Percentiles rank a stretch among this genome's conserved stretches.
phyloP scores from a whole-genome alignment of 139 green algal genomes.

The Astrephomene gubernaculifera region DNA sequence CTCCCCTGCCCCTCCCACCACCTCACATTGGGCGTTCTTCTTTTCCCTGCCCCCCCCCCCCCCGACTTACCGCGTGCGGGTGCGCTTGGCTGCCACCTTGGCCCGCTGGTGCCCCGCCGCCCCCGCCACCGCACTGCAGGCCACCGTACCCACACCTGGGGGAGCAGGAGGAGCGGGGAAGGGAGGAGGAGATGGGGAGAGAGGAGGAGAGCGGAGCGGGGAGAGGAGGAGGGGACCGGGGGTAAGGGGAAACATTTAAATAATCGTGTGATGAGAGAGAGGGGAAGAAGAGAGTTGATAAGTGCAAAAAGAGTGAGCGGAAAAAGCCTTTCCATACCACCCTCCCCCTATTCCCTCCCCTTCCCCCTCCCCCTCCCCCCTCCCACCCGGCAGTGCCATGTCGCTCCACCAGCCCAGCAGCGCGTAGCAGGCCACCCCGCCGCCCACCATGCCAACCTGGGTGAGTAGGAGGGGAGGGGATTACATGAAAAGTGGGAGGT shows the following conservation, averaged over 20 bases:
- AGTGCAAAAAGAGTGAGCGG: not conserved
- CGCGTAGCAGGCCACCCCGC: constrained; percentile 32
- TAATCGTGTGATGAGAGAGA: not conserved
- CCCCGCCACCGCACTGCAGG: constrained; percentile 21
- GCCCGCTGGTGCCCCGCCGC: constrained; percentile 21
- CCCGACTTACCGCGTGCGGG: not conserved
- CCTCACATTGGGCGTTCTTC: not conserved
- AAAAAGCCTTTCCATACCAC: not conserved
- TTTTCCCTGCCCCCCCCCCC: not conserved
- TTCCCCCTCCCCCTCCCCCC: not conserved
- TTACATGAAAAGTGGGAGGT: not conserved
- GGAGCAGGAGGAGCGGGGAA: not conserved
- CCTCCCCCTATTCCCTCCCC: not conserved
- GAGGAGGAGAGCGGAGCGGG: not conserved
- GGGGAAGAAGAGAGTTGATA: not conserved
- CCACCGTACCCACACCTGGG: constrained; percentile 27
- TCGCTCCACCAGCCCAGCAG: constrained; percentile 24
- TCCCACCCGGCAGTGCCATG: constrained; percentile 29
- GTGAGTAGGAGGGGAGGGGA: not conserved
- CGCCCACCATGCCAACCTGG: constrained; percentile 30
- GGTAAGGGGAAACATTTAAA: not conserved
- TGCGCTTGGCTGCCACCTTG: constrained; percentile 15
- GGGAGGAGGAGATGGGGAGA: not conserved
- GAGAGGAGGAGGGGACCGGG: not conserved
- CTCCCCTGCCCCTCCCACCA: not conserved